These are phyloP conservation scores for Saksenaea vasiformis DNA, from an alignment of 371 early-diverging fungal species.

Conservation along the genomic window DNA sequence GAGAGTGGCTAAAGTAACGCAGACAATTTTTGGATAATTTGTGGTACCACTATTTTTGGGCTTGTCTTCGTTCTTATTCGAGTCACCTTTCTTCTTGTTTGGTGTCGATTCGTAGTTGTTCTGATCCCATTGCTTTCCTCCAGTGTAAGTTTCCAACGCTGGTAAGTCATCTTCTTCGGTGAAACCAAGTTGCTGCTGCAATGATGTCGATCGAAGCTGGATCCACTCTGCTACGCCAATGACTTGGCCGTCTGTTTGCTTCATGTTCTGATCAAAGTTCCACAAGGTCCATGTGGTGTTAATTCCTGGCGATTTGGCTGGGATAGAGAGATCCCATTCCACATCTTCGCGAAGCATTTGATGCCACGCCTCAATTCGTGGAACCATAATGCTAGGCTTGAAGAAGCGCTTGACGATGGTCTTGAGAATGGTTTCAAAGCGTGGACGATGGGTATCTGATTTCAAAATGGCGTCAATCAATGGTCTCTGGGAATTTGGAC, in stretches of 20 bases:
- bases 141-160: constrained; percentile 23
- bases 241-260: constrained; percentile 26
- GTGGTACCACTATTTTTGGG: background rate
- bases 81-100: background rate
- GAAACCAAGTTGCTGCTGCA: constrained; percentile 32
- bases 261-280: constrained; percentile 48
- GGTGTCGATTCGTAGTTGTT: background rate
- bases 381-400: constrained; percentile 45
- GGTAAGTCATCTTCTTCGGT: constrained; percentile 38
- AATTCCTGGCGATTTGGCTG: constrained; percentile 37
- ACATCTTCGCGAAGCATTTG: constrained; percentile 49
- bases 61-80: background rate
- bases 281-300: constrained; percentile 38
- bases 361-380: constrained; percentile 48
- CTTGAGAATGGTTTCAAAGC: constrained; percentile 44
- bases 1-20: background rate
- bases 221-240: constrained; percentile 38
- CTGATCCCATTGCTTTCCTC: constrained; percentile 7
- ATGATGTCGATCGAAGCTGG: constrained; percentile 20
- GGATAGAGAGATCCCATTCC: constrained; percentile 40
- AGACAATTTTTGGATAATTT: background rate
- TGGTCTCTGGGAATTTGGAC: constrained; percentile 32
- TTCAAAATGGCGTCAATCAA: constrained; percentile 37
- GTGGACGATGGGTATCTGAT: constrained; percentile 35
- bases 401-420: constrained; percentile 50